phyloP scores from a whole-genome alignment of 2,329 filamentous ascomycete genomes.

The Cladosporium austrohemisphaericum region DNA sequence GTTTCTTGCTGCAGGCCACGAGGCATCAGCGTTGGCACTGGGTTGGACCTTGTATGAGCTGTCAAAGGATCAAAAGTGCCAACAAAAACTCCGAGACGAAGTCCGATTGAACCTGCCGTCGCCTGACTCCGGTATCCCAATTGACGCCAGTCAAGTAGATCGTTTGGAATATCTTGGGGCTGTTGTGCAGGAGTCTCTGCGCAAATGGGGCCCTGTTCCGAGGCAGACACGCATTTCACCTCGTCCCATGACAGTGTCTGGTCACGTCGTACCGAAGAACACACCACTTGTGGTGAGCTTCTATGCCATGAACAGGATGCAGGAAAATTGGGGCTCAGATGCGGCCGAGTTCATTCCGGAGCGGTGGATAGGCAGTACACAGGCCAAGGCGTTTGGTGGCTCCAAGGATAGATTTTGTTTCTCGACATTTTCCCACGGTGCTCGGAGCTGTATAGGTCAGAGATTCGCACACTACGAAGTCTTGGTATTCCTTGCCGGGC shows the following conservation, averaged over 20 bases:
- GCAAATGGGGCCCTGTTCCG: conserved; percentile 47
- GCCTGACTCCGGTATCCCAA: conserved; percentile 22
- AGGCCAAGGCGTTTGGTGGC: conserved; percentile 67
- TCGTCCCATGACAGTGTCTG: conserved; percentile 40
- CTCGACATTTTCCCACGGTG: conserved; percentile 48
- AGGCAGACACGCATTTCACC: conserved; percentile 45
- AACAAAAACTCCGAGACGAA: conserved; percentile 65
- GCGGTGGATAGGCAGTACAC: conserved; percentile 52
- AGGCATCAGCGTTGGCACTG: conserved; percentile 70
- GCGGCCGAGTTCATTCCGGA: conserved; percentile 42
- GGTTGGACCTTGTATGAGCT: conserved; percentile 70
- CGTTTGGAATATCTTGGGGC: conserved; percentile 45
- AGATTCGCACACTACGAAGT: conserved; percentile 56
- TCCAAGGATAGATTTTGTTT: conserved; percentile 51
- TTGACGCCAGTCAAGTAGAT: conserved; percentile 50
- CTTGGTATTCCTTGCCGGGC: conserved; percentile 6
- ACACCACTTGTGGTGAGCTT: conserved; percentile 39
- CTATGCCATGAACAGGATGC: conserved; percentile 43
- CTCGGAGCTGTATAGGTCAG: conserved; percentile 77
- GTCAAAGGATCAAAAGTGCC: conserved; percentile 61
- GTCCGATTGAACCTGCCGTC: conserved; percentile 45
- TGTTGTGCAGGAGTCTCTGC: conserved; percentile 44
- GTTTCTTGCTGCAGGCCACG: conserved; percentile 58
- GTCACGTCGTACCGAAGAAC: conserved; percentile 37
- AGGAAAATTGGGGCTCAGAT: conserved; percentile 42